phyloP scores from a whole-genome alignment of 306 rosid species.

The Carpinus viminea region DNA sequence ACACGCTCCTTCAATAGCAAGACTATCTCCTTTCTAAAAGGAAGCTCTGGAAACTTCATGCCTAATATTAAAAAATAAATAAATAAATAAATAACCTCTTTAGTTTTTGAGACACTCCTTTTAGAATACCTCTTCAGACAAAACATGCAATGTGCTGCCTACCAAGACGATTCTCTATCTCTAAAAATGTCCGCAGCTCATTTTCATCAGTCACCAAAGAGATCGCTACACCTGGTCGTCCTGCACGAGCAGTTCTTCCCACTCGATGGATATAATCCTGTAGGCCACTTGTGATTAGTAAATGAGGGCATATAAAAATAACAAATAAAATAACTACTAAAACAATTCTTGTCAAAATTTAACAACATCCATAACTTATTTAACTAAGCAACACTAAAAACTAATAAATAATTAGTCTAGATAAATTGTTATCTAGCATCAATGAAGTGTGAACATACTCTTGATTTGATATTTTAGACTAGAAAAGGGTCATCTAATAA shows the following conservation, averaged over 20 bases:
- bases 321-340: neutral
- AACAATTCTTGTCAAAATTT: neutral
- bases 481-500: neutral
- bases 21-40: slow-evolving; percentile 43
- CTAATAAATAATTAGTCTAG: neutral
- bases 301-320: slow-evolving; percentile 3
- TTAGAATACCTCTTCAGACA: neutral
- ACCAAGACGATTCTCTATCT: slow-evolving; percentile 88
- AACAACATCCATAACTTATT: neutral
- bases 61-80: slow-evolving; percentile 26
- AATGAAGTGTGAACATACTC: neutral
- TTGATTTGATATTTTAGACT: neutral
- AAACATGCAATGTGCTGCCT: slow-evolving; percentile 9
- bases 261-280: slow-evolving; percentile 94
- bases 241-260: slow-evolving; percentile 97
- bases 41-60: slow-evolving; percentile 36
- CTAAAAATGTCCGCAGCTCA: slow-evolving; percentile 77
- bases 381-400: neutral
- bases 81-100: neutral
- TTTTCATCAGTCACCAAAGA: slow-evolving; percentile 87
- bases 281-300: slow-evolving; percentile 20
- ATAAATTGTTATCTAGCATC: neutral
- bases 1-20: slow-evolving; percentile 42
- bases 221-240: slow-evolving; percentile 82
- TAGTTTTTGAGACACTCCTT: neutral